Percentiles rank a stretch among this genome's conserved stretches.
phyloP scores from a whole-genome alignment of 306 rosid genomes.

The Cucurbita pepo region DNA sequence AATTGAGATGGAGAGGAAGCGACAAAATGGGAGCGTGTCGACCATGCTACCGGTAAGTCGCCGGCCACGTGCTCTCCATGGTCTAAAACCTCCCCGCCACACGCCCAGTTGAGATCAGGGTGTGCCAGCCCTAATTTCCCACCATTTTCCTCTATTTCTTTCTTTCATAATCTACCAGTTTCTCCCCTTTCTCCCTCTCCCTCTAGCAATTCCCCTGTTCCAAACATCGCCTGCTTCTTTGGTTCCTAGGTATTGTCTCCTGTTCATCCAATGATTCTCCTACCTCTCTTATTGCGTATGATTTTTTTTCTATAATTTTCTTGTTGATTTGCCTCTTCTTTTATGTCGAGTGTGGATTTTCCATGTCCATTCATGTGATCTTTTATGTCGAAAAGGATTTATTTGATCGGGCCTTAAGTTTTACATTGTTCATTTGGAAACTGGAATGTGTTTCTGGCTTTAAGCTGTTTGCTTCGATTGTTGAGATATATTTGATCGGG shows the following conservation, averaged over 20 bases:
- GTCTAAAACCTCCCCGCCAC: not conserved
- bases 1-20: not conserved
- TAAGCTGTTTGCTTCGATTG: not conserved
- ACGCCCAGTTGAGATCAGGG: not conserved
- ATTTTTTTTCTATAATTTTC: not conserved
- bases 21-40: not conserved
- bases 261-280: not conserved
- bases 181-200: not conserved
- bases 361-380: not conserved
- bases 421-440: not conserved
- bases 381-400: not conserved
- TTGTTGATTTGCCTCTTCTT: not conserved
- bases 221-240: not conserved
- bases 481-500: not conserved
- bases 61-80: conserved; percentile 1
- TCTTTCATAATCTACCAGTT: not conserved
- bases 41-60: not conserved
- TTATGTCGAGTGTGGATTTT: not conserved
- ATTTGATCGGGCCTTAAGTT: not conserved
- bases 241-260: not conserved
- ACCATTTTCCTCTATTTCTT: not conserved
- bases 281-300: not conserved
- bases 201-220: not conserved
- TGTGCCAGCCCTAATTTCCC: not conserved
- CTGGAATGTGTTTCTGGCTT: not conserved